Conservation (phyloP, 108 stramenopile species). For the Aurantiochytrium sp. region DNA sequence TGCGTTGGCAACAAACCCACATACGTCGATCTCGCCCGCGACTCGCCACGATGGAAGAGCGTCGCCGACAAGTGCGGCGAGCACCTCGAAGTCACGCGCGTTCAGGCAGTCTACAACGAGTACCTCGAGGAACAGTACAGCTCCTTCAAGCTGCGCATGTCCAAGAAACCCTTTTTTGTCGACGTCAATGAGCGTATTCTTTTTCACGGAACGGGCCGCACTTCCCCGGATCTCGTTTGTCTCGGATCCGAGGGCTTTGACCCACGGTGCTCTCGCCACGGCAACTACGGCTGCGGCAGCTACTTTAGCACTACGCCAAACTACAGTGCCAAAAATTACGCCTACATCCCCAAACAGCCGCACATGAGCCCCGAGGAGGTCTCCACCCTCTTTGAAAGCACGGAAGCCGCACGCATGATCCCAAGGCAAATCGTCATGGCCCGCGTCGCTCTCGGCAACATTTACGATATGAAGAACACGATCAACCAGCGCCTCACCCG, state of each 20-base stretch:
- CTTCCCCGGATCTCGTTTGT: not conserved
- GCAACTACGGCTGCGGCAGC: not conserved
- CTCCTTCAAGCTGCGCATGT: not conserved
- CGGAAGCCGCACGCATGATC: not conserved
- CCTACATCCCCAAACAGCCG: not conserved
- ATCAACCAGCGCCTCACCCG: not conserved
- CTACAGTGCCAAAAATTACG: slow-evolving; percentile 14
- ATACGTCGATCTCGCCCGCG: not conserved
- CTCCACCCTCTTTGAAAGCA: not conserved
- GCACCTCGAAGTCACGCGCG: not conserved
- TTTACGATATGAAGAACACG: not conserved
- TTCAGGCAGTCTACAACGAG: not conserved
- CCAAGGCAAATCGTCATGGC: not conserved
- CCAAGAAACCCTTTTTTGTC: not conserved
- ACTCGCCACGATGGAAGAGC: not conserved
- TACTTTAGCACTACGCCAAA: slow-evolving; percentile 12
- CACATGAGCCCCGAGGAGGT: not conserved
- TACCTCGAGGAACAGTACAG: not conserved
- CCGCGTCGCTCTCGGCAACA: not conserved
- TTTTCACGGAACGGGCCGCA: not conserved
- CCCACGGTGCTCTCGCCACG: not conserved
- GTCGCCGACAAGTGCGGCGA: not conserved
- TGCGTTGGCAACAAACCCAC: not conserved
- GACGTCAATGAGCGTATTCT: not conserved
- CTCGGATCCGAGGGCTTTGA: slow-evolving; percentile 15